Base-by-base conservation (phyloP, 768 basidiomycete species). In the Lyophyllum shimeji region DNA sequence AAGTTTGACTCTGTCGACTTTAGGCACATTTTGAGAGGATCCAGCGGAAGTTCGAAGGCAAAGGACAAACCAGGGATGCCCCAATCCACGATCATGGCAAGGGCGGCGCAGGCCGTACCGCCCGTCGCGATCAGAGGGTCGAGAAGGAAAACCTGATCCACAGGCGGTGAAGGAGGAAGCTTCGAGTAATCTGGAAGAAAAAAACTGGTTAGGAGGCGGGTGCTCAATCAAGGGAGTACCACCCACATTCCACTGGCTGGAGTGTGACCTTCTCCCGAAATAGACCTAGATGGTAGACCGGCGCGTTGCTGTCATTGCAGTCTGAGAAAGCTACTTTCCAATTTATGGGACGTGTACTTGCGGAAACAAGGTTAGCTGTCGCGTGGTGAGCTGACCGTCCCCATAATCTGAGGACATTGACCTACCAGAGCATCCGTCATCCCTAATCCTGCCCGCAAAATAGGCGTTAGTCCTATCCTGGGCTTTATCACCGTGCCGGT, bases 111-210 rank as follows among this genome's bases (percentile, higher is more conserved):
- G 2, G 91, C 93, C 3, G 96, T 98, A 11, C 93, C 91, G 50
- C 95, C 96, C 2, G 96, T 98, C 0, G 96, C 96, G 63, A 98
- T 87, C 29, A 98, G 74, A 17, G 96, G 96, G 63, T 98, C 96
- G 27, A 98, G 78, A 21, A 98, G 75, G 73, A 86, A 93, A n/a
- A 94, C 86, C 39, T 82, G 71, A 65, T 98, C 95, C 13, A 95
- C 82, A 0, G 87, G 84, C 3, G 88, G 84, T 8, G 75, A 73
- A 34, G 84, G 74, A 12, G 94, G 95, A 33, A 96, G 79, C 73
- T 95, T 95, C 50, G 93, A 95, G 71, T 94, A 93, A 69, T 96
- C 93, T 95, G 53, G 1, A 31, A 44, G 25, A 9, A 46, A 31
- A 44, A 29, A 9, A 46, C 40, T 39, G 46, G 46, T 31, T 6